Conservation (phyloP, 345 rosid species). For the Sonneratia caseolaris region DNA sequence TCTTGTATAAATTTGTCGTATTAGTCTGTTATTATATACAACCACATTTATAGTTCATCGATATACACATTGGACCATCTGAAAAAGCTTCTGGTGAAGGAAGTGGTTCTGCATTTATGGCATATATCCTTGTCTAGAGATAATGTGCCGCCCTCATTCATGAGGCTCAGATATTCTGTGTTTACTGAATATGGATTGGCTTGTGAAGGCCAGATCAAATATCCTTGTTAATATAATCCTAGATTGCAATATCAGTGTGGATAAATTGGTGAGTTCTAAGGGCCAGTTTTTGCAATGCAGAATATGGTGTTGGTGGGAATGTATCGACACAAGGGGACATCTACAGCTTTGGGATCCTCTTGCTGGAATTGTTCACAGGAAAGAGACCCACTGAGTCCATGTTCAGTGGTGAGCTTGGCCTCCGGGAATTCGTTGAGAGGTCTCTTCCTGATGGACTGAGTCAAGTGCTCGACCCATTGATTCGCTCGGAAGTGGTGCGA, state of each 20-base stretch:
- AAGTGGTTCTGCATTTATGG: no score
- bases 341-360: slow-evolving; percentile 21
- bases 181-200: neutral
- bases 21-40: no score
- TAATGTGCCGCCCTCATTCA: no score
- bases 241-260: neutral
- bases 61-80: no score
- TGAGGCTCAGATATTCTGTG: neutral
- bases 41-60: no score
- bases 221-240: neutral
- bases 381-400: slow-evolving; percentile 7
- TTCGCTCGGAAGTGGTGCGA: neutral
- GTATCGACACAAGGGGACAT: slow-evolving; percentile 15
- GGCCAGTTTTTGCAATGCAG: neutral
- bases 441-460: neutral
- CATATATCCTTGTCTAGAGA: no score
- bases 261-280: no score
- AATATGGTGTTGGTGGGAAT: slow-evolving; percentile 11
- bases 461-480: slow-evolving; percentile 6
- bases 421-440: slow-evolving; percentile 4
- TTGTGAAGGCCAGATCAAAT: neutral
- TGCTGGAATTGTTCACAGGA: slow-evolving; percentile 19
- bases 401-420: slow-evolving; percentile 7
- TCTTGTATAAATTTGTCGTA: no score
- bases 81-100: no score